Evolutionary conservation across 345 rosid genomes (phyloP), one percentile per base, ranked within the genome.

Genomic region (Dipteronia sinensis): DNA sequence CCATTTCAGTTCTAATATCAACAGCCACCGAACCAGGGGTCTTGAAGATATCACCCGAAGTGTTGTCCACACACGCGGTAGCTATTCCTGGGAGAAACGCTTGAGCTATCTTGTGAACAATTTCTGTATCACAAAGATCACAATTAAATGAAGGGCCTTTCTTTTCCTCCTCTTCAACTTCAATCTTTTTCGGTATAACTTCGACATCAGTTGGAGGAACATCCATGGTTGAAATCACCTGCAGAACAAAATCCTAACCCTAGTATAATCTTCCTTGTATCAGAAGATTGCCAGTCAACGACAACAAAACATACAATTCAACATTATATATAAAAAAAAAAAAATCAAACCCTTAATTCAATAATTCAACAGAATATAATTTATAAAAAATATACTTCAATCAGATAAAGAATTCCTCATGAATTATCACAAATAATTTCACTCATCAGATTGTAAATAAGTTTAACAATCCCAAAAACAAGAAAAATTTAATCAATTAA

Each of bases 41-140:
- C 71, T 69, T 84, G 88, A 94, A 96, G 78, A 93, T 72, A 65
- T 81, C 97, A n/a, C 97, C 97, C 1, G 90, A 90, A 1, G 98
- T 96, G 88, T 88, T 87, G 84, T 94, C 97, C 19, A 96, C 90
- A 79, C 94, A 94, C 63, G 97, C 97, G 0, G 93, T 80, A 65
- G 97, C 90, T 76, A 96, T 77, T 59, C 99, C 99, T 0, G 91
- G 94, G 67, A 95, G 89, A 78, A 95, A 77, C 49, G 27, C 76
- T 72, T 90, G 89, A 53, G 92, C 88, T 46, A 91, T 84, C 74
- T 87, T 92, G 83, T 81, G 89, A 80, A 84, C 97, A 49, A 88
- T 29, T 81, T 90, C 86, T 20, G 86, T 81, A 65, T 95, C 98
- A 62, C 82, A 92, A 29, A 91, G 92, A 40, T 85, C 78, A 78